These are phyloP conservation scores for Fusarium torulosum DNA, from an alignment of 2,329 filamentous ascomycete species.

Conservation along the genomic window DNA sequence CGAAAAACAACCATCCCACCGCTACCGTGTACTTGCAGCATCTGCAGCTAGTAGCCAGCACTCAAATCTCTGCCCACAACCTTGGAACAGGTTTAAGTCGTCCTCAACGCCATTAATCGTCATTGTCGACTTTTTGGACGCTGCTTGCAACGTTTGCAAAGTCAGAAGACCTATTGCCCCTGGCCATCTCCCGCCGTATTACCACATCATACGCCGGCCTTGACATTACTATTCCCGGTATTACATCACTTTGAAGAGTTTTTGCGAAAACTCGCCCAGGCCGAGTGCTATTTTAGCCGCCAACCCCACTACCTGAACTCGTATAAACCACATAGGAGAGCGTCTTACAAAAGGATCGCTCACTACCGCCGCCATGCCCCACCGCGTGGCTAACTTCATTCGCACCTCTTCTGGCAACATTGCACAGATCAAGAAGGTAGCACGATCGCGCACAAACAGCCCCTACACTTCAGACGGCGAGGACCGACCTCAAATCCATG, in stretches of 20 bases:
- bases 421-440: slow-evolving; percentile 61
- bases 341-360: slow-evolving; percentile 36
- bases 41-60: slow-evolving; percentile 28
- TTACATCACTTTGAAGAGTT: slow-evolving; percentile 41
- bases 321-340: slow-evolving; percentile 20
- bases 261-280: slow-evolving; percentile 33
- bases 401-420: slow-evolving; percentile 68
- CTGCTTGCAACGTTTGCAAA: slow-evolving; percentile 14
- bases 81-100: slow-evolving; percentile 32
- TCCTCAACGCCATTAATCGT: slow-evolving; percentile 24
- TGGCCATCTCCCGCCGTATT: slow-evolving; percentile 38
- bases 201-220: slow-evolving; percentile 14
- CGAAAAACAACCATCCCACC: slow-evolving; percentile 26
- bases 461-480: slow-evolving; percentile 55
- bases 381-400: slow-evolving; percentile 69
- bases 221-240: slow-evolving; percentile 18
- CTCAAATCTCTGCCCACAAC: slow-evolving; percentile 39
- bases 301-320: slow-evolving; percentile 24
- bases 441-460: slow-evolving; percentile 51
- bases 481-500: slow-evolving; percentile 47
- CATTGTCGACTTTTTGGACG: slow-evolving; percentile 30
- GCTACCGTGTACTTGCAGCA: slow-evolving; percentile 6
- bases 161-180: slow-evolving; percentile 37
- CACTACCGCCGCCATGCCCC: slow-evolving; percentile 62
- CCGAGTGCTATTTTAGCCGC: slow-evolving; percentile 36